Evolutionary conservation across 208 protist genomes (phyloP), one percentile per base, ranked within the genome.

Genomic region (Trypanosoma boissoni): DNA sequence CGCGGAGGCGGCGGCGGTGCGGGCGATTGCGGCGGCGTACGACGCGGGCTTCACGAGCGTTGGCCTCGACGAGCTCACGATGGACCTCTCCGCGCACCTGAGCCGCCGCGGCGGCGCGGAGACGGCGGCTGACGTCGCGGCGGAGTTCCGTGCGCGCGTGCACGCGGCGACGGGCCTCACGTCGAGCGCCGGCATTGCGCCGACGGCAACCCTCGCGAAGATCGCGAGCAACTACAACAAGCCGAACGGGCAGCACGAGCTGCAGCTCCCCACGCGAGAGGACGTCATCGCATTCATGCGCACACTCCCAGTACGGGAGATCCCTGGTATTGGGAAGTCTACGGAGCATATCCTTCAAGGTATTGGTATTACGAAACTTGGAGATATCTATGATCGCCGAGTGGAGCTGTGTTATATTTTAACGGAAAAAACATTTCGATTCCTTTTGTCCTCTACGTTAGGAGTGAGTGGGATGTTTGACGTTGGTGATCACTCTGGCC

Each of bases 211-310:
- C 21, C 67, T 98, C 5, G 76, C 90, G 16, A 97, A 98, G 76
- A 94, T 98, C 36, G 86, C 80, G 16, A 85, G 88, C 31, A 97
- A 98, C 67, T 72, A 90, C 26, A 94, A 97, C 63, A 98, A 98
- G 68, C 96, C 96, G 12, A 95, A 98, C 60, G 96, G 94, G 2
- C 94, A 97, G 73, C 92, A 94, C 55, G 84, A 91, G 45, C 80
- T 94, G 45, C 65, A 67, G 12, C 75, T 95, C 44, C 65, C 69
- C n/a, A 84, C 69, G 28, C 78, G 79, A n/a, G 74, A 92, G 59
- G 81, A 93, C 12, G 68, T 95, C 14, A 72, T 97, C 8, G 46
- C 61, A 7, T 95, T 92, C 67, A 59, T 96, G 27, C 74, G 76
- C 34, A 68, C 78, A 28, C 75, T 96, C 24, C 78, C 78, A 29